Base-by-base conservation (phyloP, 768 basidiomycete genomes). In the Hygrophoropsis aurantiaca region DNA sequence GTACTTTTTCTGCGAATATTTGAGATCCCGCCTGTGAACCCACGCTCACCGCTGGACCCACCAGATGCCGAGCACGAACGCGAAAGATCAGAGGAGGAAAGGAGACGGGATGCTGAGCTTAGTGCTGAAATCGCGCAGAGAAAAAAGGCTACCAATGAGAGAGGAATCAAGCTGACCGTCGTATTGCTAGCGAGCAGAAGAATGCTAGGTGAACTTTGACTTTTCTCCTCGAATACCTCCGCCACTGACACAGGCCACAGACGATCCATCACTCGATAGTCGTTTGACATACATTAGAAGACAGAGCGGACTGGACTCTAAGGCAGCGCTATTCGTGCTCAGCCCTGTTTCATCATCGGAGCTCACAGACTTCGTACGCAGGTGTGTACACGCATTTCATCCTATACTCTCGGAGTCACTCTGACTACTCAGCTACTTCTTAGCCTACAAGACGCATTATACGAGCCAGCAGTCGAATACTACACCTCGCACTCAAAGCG, bases 401-500 rank as follows among this genome's bases (percentile, higher is more conserved):
- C 9, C 19, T 21, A 46, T 32, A 5, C 11, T 40, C 7, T 26
- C 51, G 32, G 25, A 35, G 26, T 24, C 43, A 13, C 11, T 25
- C 38, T 26, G 21, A 27, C 15, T 50, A 48, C 42, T 54, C 18
- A 46, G 24, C 19, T 10, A 24, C 18, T 30, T 25, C 20, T 15
- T 51, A 91, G 90, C 61, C 77, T 99, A 11, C 91, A 95, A 65
- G 83, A 88, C 54, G 93, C 94, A 1, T 68, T 98, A 2, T 87
- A 85, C 56, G 93, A 95, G 24, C 79, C 92, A 2, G 91, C 94
- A 0, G 62, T 94, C 37, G 97, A 98, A 48, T 97, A 95, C 61
- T 99, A 97, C 65, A 87, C 87, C 0, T 76, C 85, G 2, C 95
- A 97, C 61, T 94, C 90, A 2, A 93, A 97, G 68, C 84, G 93